Evolutionary conservation across 2,329 filamentous ascomycete genomes (phyloP).

Genomic region (Ploettnerulaceae sp.): DNA sequence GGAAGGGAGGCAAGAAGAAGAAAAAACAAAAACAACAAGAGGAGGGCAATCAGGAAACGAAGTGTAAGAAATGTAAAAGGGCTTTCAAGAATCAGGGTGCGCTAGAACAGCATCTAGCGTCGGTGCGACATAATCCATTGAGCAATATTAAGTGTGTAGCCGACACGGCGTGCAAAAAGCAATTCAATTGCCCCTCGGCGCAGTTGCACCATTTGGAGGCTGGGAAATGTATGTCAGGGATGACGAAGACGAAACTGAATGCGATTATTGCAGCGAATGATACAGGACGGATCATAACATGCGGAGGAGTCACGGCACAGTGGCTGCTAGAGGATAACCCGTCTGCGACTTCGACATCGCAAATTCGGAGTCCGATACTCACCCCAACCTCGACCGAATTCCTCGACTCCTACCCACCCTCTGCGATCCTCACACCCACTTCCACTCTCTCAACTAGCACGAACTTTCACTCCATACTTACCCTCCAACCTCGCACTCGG

Average conservation of each 20-base stretch:
- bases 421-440: no score
- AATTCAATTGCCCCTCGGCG: slow-evolving; percentile 15
- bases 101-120: slow-evolving; percentile 12
- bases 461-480: no score
- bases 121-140: slow-evolving; percentile 10
- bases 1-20: not conserved
- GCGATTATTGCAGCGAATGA: slow-evolving; percentile 6
- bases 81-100: slow-evolving; percentile 15
- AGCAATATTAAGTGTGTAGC: slow-evolving; percentile 14
- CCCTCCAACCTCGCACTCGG: no score
- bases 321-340: not conserved
- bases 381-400: not conserved
- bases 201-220: slow-evolving; percentile 16
- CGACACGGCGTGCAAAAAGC: slow-evolving; percentile 8
- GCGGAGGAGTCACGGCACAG: slow-evolving; percentile 2
- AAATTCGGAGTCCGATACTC: not conserved
- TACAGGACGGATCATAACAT: slow-evolving; percentile 10
- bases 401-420: not conserved
- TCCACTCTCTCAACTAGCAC: not conserved
- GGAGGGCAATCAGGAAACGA: slow-evolving; percentile 6
- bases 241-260: slow-evolving; percentile 13
- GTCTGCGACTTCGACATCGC: not conserved
- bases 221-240: slow-evolving; percentile 13
- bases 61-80: slow-evolving; percentile 16
- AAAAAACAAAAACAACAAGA: slow-evolving; percentile 11